These are phyloP conservation scores for Botryosphaeria dothidea DNA, from an alignment of 2,329 filamentous ascomycete genomes.

Conservation along the genomic window DNA sequence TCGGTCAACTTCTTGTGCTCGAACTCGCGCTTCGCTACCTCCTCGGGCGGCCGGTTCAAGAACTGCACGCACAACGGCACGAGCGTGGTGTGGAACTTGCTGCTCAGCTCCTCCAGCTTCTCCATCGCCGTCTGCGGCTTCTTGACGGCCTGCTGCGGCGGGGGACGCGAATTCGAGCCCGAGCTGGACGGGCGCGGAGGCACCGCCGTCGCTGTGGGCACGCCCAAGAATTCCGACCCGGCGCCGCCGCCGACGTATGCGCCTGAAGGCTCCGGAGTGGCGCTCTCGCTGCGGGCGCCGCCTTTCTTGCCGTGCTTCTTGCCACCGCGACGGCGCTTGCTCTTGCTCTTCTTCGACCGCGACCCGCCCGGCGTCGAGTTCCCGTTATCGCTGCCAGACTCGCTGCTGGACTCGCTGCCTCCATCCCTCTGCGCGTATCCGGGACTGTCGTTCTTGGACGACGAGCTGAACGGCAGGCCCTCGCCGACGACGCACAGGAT, in stretches of 20 bases:
- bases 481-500: conserved; percentile 61
- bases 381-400: conserved; percentile 31
- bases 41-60: conserved; percentile 61
- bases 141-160: conserved; percentile 39
- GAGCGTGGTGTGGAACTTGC: conserved; percentile 64
- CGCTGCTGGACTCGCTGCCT: conserved; percentile 26
- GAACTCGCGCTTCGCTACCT: conserved; percentile 67
- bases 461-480: conserved; percentile 36
- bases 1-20: conserved; percentile 76
- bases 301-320: conserved; percentile 50
- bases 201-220: conserved; percentile 32
- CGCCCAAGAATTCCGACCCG: conserved; percentile 40
- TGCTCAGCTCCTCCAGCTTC: conserved; percentile 66
- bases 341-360: conserved; percentile 36
- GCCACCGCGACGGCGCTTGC: conserved; percentile 43
- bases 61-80: conserved; percentile 67
- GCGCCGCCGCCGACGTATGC: conserved; percentile 30
- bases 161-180: conserved; percentile 42
- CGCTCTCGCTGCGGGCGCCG: conserved; percentile 37
- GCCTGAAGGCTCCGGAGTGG: conserved; percentile 26
- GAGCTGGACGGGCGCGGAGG: conserved; percentile 33
- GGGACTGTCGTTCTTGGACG: conserved; percentile 38
- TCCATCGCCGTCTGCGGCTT: conserved; percentile 49
- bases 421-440: conserved; percentile 34
- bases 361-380: conserved; percentile 27